These are phyloP conservation scores for Tuber indicum DNA, from an alignment of 495 filamentous ascomycete species.

Conservation along the genomic window DNA sequence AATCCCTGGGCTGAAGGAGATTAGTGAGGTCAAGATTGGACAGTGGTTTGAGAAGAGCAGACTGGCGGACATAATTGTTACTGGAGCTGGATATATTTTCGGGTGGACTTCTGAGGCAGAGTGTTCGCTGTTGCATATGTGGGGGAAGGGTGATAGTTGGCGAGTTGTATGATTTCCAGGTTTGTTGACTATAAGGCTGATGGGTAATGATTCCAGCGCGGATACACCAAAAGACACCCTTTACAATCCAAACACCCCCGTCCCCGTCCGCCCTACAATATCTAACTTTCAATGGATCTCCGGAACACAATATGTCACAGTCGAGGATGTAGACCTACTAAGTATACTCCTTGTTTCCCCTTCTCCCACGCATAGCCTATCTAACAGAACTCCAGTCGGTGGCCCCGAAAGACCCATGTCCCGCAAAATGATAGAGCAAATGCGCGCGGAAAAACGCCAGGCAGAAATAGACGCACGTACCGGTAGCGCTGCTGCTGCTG, in stretches of 20 bases:
- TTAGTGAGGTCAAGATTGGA: slow-evolving; percentile 58
- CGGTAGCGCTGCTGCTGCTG: slow-evolving; percentile 45
- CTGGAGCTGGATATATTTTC: slow-evolving; percentile 69
- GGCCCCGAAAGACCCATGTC: slow-evolving; percentile 80
- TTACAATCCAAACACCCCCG: slow-evolving; percentile 62
- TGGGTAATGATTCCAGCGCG: slow-evolving; percentile 20
- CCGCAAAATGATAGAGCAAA: slow-evolving; percentile 65
- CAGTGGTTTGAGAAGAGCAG: slow-evolving; percentile 65
- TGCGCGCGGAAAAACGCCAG: slow-evolving; percentile 52
- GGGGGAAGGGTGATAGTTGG: slow-evolving; percentile 58
- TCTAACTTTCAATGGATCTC: slow-evolving; percentile 94
- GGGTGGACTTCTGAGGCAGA: slow-evolving; percentile 89
- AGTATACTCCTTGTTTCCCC: slow-evolving; percentile 44
- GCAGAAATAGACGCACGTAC: slow-evolving; percentile 44
- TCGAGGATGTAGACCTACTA: slow-evolving; percentile 81
- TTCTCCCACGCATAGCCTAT: neutral
- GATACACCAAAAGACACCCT: slow-evolving; percentile 59
- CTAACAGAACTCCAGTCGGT: slow-evolving; percentile 50
- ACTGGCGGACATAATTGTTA: slow-evolving; percentile 60
- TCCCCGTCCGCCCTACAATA: slow-evolving; percentile 85
- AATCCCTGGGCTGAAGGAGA: slow-evolving; percentile 77
- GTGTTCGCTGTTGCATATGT: slow-evolving; percentile 68
- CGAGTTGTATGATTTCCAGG: slow-evolving; percentile 34
- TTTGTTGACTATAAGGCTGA: neutral
- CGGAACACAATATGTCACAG: slow-evolving; percentile 84